phyloP scores from a whole-genome alignment of 2,329 filamentous ascomycete genomes.

The Cladosporium halotolerans region DNA sequence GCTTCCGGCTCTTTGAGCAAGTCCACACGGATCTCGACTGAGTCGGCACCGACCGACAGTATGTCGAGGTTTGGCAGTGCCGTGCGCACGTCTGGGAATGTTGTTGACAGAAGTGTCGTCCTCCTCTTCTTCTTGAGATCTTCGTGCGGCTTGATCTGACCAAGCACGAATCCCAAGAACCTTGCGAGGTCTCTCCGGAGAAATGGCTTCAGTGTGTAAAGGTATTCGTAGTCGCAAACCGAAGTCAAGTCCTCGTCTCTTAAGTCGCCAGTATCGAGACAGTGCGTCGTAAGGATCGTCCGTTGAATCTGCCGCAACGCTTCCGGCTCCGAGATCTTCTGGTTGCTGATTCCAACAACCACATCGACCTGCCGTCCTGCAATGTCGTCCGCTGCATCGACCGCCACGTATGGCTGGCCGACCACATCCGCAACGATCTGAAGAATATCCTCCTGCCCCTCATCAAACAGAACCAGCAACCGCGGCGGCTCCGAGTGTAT shows the following conservation, averaged over 20 bases:
- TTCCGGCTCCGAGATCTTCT: slow-evolving; percentile 53
- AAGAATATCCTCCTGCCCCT: slow-evolving; percentile 67
- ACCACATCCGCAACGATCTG: slow-evolving; percentile 71
- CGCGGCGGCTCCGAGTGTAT: slow-evolving; percentile 32
- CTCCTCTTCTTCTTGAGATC: slow-evolving; percentile 70
- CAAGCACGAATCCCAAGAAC: slow-evolving; percentile 72
- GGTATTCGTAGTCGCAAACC: slow-evolving; percentile 76
- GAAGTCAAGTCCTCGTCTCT: slow-evolving; percentile 54
- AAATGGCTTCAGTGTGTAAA: slow-evolving; percentile 68
- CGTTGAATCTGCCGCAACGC: slow-evolving; percentile 52
- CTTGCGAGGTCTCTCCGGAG: slow-evolving; percentile 69
- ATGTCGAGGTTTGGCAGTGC: slow-evolving; percentile 82
- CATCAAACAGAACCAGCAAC: slow-evolving; percentile 57
- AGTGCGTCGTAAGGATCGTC: slow-evolving; percentile 70
- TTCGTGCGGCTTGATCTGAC: slow-evolving; percentile 72
- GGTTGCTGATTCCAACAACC: slow-evolving; percentile 61
- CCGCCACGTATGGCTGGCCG: slow-evolving; percentile 63
- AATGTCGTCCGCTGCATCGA: slow-evolving; percentile 50
- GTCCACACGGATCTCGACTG: slow-evolving; percentile 78
- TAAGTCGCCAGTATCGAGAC: slow-evolving; percentile 59
- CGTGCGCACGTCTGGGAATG: slow-evolving; percentile 77
- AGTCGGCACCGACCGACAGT: slow-evolving; percentile 77
- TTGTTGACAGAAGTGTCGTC: slow-evolving; percentile 81
- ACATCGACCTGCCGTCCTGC: slow-evolving; percentile 51
- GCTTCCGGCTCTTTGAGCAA: slow-evolving; percentile 65